phyloP scores from a whole-genome alignment of 306 rosid genomes.

The Lathyrus sativus region DNA sequence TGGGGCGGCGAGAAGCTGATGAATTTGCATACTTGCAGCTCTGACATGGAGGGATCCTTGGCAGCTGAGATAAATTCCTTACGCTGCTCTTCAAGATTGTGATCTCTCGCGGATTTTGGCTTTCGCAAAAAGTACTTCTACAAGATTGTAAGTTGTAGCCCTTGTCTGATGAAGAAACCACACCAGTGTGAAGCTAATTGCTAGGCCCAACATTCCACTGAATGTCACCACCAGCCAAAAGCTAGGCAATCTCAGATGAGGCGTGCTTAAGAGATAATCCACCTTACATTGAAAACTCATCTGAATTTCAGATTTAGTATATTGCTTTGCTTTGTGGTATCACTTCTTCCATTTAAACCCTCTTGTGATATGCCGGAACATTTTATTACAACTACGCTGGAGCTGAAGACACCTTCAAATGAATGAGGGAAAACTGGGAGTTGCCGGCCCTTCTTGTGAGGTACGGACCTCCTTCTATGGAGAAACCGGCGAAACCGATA shows the following conservation, averaged over 20 bases:
- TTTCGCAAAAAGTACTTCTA: constrained; percentile 89
- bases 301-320: constrained; percentile 80
- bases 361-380: too few species aligned
- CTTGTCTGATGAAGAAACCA: constrained; percentile 99
- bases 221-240: constrained; percentile 93
- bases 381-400: too few species aligned
- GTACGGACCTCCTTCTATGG: too few species aligned
- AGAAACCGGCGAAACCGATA: too few species aligned
- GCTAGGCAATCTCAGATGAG: constrained; percentile 80
- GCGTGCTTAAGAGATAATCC: constrained; percentile 82
- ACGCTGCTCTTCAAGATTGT: constrained; percentile 42
- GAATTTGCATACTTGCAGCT: too few species aligned
- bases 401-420: too few species aligned
- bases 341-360: too few species aligned
- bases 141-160: constrained; percentile 94
- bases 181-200: constrained; percentile 95
- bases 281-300: constrained; percentile 91
- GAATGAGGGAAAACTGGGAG: too few species aligned
- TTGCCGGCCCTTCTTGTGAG: too few species aligned
- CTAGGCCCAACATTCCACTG: constrained; percentile 92
- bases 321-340: constrained; percentile 91
- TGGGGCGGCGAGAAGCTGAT: too few species aligned
- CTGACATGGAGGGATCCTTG: too few species aligned
- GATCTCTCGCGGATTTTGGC: constrained; percentile 88
- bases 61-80: constrained; percentile 25